phyloP scores from a whole-genome alignment of 192 early-diverging fungal species.

The Pilaira anomala region DNA sequence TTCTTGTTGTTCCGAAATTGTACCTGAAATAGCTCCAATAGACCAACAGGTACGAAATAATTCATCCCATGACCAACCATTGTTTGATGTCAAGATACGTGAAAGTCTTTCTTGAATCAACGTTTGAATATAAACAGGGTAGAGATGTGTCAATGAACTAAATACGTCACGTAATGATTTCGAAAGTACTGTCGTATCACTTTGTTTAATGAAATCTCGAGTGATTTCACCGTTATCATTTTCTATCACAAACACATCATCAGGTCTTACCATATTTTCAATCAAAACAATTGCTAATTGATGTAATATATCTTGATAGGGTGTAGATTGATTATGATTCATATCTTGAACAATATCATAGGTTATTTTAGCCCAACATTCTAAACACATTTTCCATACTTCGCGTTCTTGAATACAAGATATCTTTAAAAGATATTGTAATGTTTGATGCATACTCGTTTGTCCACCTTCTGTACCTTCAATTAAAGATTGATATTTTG shows the following conservation, averaged over 20 bases:
- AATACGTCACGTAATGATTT: slow-evolving; percentile 5
- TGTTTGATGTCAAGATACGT: not conserved
- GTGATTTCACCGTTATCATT: slow-evolving; percentile 19
- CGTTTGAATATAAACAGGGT: not conserved
- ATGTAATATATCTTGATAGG: slow-evolving; percentile 6
- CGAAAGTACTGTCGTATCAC: slow-evolving; percentile 16
- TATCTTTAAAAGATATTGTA: slow-evolving; percentile 1
- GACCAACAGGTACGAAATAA: slow-evolving; percentile 12
- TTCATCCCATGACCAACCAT: slow-evolving; percentile 7
- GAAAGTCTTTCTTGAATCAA: slow-evolving; percentile 10
- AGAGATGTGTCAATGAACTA: not conserved
- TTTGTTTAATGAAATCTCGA: slow-evolving; percentile 16
- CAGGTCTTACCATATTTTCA: slow-evolving; percentile 17
- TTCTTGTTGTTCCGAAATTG: slow-evolving; percentile 2
- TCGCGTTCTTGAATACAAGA: slow-evolving; percentile 17
- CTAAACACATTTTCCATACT: slow-evolving; percentile 22
- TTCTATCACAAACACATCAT: slow-evolving; percentile 16
- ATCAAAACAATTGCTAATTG: slow-evolving; percentile 2
- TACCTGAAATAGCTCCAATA: slow-evolving; percentile 10
- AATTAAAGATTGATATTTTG: slow-evolving; percentile 3
- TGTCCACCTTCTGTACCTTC: not conserved
- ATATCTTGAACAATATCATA: slow-evolving; percentile 1
- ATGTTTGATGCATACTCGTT: not conserved
- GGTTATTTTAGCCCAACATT: slow-evolving; percentile 26
- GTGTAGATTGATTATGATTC: not conserved